phyloP scores from a whole-genome alignment of 208 protist genomes.

The Leishmania amazonensis region DNA sequence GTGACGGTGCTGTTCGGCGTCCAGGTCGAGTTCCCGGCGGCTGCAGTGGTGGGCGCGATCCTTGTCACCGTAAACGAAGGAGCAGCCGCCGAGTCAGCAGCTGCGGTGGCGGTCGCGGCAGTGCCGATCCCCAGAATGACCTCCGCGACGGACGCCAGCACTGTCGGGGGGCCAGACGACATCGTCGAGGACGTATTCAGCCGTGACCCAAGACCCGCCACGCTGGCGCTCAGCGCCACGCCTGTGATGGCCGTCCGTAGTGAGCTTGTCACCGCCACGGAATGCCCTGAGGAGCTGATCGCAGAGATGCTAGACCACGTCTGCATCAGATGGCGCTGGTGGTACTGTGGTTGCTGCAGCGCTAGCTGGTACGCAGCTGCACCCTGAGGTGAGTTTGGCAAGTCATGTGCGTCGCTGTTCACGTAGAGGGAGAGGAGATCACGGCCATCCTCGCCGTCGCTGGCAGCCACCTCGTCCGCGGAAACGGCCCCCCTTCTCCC shows the following conservation, averaged over 20 bases:
- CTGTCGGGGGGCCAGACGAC: background rate
- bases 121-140: background rate
- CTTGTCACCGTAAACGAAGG: background rate
- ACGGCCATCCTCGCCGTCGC: background rate
- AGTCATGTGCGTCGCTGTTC: background rate
- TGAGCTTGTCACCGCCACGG: background rate
- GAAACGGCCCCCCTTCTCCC: background rate
- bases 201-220: background rate
- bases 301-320: background rate
- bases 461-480: background rate
- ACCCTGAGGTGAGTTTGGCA: background rate
- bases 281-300: background rate
- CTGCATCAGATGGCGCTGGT: slow-evolving; percentile 1
- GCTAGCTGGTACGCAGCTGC: background rate
- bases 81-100: background rate
- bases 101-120: background rate
- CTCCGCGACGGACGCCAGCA: background rate
- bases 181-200: background rate
- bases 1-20: slow-evolving; percentile 13
- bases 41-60: background rate
- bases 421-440: background rate
- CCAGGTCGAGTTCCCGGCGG: background rate
- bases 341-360: background rate
- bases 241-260: background rate
- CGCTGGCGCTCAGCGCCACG: background rate